phyloP scores from a whole-genome alignment of 352 stramenopile species.

The Phytopythium montanum region DNA sequence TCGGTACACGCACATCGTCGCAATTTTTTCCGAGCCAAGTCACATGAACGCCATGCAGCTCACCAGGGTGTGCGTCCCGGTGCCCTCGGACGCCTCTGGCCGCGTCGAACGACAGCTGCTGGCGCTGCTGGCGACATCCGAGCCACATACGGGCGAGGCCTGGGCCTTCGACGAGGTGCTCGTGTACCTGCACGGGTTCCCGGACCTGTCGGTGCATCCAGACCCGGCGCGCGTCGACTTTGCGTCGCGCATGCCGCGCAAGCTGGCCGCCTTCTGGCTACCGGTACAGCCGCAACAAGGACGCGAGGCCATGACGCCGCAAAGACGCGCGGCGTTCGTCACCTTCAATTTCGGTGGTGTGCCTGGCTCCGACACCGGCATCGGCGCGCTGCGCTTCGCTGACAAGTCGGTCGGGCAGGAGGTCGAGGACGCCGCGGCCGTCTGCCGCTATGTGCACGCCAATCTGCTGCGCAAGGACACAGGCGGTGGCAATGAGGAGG shows the following conservation, averaged over 20 bases:
- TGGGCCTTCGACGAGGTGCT: slow-evolving; percentile 33
- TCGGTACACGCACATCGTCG: too few relatives aligned
- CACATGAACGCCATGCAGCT: background rate
- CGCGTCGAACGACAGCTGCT: background rate
- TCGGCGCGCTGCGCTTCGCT: slow-evolving; percentile 27
- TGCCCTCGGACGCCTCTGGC: background rate
- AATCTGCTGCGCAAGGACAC: slow-evolving; percentile 20
- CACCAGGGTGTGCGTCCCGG: background rate
- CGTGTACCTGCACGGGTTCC: slow-evolving; percentile 76
- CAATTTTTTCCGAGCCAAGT: background rate
- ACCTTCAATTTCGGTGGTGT: slow-evolving; percentile 71
- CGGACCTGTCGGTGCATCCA: slow-evolving; percentile 66
- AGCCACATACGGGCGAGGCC: background rate
- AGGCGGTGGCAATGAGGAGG: background rate
- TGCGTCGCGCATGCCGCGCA: slow-evolving; percentile 50
- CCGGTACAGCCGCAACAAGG: too few relatives aligned
- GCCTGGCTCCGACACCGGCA: slow-evolving; percentile 44
- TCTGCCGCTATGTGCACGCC: slow-evolving; percentile 39
- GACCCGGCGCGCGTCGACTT: slow-evolving; percentile 37
- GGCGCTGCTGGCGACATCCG: background rate
- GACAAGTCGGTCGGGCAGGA: slow-evolving; percentile 60
- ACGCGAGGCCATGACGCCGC: slow-evolving; percentile 8
- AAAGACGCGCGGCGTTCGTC: slow-evolving; percentile 25
- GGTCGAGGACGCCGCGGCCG: slow-evolving; percentile 45
- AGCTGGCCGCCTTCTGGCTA: slow-evolving; percentile 55